A percentile compares a stretch with the other conserved stretches of the same genome.
phyloP scores from a whole-genome alignment of 441 rosid species.

The Populus hybrid region DNA sequence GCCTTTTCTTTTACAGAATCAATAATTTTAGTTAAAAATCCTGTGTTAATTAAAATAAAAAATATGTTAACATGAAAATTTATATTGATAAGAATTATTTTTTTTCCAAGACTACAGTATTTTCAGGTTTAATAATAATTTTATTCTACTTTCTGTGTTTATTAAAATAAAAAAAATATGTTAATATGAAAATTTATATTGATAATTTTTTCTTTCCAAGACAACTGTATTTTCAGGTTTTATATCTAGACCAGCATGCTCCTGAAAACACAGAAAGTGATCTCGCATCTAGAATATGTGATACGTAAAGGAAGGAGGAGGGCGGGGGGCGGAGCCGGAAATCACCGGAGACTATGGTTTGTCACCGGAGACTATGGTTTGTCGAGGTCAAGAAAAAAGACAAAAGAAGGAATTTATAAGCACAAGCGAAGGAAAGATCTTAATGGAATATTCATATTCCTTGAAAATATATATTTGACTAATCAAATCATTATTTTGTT shows the following conservation, averaged over 20 bases:
- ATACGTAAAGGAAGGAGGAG: not conserved
- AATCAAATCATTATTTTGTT: not conserved
- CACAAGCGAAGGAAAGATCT: not conserved
- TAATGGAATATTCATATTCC: not conserved
- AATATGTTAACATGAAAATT: not conserved
- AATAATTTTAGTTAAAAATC: no score
- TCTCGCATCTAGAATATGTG: not conserved
- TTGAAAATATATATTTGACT: not conserved
- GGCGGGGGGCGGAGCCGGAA: not conserved
- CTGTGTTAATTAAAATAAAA: no score
- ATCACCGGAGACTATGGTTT: not conserved
- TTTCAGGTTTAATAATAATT: no score
- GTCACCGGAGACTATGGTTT: not conserved
- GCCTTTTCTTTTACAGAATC: no score
- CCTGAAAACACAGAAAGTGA: not conserved
- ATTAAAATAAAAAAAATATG: not conserved
- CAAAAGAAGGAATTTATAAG: not conserved
- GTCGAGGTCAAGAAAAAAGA: no score
- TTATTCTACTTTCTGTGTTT: no score
- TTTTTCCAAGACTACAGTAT: no score
- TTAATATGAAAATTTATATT: no score
- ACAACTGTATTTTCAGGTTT: not conserved
- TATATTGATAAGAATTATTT: not conserved
- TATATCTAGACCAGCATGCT: not conserved
- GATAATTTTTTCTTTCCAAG: no score